phyloP scores from a whole-genome alignment of 495 filamentous ascomycete species.

The Tuber brumale region DNA sequence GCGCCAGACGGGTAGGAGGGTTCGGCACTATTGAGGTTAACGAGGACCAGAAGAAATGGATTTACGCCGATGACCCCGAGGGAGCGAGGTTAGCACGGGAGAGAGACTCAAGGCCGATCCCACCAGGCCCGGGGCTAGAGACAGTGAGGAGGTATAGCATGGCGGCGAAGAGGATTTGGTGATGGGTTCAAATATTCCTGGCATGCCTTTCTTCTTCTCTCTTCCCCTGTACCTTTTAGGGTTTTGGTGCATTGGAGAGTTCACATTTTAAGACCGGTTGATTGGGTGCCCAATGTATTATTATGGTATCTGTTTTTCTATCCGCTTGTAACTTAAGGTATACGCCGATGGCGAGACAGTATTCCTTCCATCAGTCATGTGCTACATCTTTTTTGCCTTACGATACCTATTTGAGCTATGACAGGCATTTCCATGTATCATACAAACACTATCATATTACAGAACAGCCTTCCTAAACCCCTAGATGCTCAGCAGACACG shows the following conservation, averaged over 20 bases:
- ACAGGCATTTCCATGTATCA: neutral
- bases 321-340: neutral
- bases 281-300: neutral
- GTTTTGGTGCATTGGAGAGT: neutral
- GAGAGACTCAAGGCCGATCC: slow-evolving; percentile 50
- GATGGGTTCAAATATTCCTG: neutral
- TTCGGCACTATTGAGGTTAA: slow-evolving; percentile 81
- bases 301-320: neutral
- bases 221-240: neutral
- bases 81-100: slow-evolving; percentile 57
- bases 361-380: neutral
- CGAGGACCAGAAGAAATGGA: slow-evolving; percentile 77
- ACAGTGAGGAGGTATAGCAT: slow-evolving; percentile 80
- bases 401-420: neutral
- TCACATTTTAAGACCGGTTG: neutral
- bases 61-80: slow-evolving; percentile 78
- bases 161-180: slow-evolving; percentile 93
- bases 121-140: slow-evolving; percentile 54
- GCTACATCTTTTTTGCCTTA: neutral
- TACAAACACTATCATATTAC: neutral
- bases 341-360: neutral
- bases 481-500: neutral
- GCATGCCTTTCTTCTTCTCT: neutral
- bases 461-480: neutral
- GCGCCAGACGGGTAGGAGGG: slow-evolving; percentile 66